Evolutionary conservation across 805 yeast species (phyloP).

Genomic region (Nakazawaea populi): DNA sequence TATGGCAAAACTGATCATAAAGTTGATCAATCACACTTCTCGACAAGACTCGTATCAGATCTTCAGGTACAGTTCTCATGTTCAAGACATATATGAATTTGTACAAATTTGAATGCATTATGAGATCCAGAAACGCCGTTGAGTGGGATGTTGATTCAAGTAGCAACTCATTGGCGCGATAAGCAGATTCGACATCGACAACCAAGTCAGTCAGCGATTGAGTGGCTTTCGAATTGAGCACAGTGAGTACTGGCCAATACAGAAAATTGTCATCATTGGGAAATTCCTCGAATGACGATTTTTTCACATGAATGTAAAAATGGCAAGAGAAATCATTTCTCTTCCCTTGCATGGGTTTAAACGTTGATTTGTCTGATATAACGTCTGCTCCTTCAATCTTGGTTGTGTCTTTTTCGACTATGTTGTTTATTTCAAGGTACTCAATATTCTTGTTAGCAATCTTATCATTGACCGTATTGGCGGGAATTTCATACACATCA

Average conservation of each 20-base stretch:
- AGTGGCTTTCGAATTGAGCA: slow-evolving; percentile 14
- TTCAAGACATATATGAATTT: slow-evolving; percentile 21
- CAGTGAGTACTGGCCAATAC: slow-evolving; percentile 21
- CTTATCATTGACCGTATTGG: slow-evolving; percentile 2
- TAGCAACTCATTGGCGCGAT: slow-evolving; percentile 22
- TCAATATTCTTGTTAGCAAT: slow-evolving; percentile 21
- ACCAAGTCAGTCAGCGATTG: slow-evolving; percentile 8
- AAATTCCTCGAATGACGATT: slow-evolving; percentile 15
- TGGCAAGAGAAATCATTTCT: slow-evolving; percentile 16
- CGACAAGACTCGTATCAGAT: slow-evolving; percentile 19
- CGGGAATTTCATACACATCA: slow-evolving; percentile 5
- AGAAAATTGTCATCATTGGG: slow-evolving; percentile 11
- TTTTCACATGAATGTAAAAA: slow-evolving; percentile 22
- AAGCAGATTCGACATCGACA: slow-evolving; percentile 21
- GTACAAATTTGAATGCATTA: slow-evolving; percentile 21
- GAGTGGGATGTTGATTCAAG: slow-evolving; percentile 20
- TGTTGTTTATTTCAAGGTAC: slow-evolving; percentile 20
- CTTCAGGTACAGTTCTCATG: slow-evolving; percentile 23
- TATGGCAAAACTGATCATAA: slow-evolving; percentile 2
- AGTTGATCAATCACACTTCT: slow-evolving; percentile 21
- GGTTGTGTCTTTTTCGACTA: slow-evolving; percentile 6
- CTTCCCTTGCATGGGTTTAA: neutral
- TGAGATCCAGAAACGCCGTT: slow-evolving; percentile 19
- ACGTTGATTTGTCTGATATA: slow-evolving; percentile 3
- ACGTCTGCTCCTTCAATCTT: slow-evolving; percentile 14